Evolutionary conservation across 148 eudicot species (phyloP).

Genomic region (Salicornia ramosissima): DNA sequence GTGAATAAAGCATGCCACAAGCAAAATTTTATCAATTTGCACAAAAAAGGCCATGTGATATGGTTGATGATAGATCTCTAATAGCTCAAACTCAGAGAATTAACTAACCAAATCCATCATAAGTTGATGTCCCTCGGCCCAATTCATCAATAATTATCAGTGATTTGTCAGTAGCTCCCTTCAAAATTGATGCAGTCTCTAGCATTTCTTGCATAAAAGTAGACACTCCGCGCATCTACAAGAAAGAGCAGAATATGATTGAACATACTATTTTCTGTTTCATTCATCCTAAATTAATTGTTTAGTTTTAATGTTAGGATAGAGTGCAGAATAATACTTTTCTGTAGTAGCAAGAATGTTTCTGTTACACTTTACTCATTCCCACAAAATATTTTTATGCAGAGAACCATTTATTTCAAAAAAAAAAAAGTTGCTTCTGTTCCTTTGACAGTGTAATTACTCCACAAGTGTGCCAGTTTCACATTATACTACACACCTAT

Average conservation of each 20-base stretch:
- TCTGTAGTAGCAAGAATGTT: not conserved
- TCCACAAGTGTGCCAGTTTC: not conserved
- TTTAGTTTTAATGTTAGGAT: not conserved
- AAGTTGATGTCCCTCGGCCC: slow-evolving; percentile 99
- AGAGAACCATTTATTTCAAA: not conserved
- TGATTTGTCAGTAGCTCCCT: slow-evolving; percentile 91
- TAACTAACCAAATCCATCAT: slow-evolving; percentile 97
- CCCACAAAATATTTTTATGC: not conserved
- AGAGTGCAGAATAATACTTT: not conserved
- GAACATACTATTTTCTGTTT: not conserved
- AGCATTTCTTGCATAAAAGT: slow-evolving; percentile 99
- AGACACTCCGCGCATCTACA: slow-evolving; percentile 92
- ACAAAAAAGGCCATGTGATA: not conserved
- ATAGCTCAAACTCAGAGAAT: not conserved
- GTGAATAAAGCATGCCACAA: not conserved
- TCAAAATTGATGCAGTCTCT: slow-evolving; percentile 96
- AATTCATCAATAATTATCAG: slow-evolving; percentile 90
- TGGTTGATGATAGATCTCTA: not conserved
- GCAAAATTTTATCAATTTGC: not conserved
- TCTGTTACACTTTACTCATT: not conserved
- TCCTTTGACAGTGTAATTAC: not conserved
- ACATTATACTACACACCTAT: not conserved
- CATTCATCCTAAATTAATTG: not conserved
- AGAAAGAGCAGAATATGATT: slow-evolving; percentile 9
- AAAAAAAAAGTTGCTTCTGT: not conserved